Evolutionary conservation across 495 filamentous ascomycete species (phyloP).

Genomic region (Penicillium pancosmium): DNA sequence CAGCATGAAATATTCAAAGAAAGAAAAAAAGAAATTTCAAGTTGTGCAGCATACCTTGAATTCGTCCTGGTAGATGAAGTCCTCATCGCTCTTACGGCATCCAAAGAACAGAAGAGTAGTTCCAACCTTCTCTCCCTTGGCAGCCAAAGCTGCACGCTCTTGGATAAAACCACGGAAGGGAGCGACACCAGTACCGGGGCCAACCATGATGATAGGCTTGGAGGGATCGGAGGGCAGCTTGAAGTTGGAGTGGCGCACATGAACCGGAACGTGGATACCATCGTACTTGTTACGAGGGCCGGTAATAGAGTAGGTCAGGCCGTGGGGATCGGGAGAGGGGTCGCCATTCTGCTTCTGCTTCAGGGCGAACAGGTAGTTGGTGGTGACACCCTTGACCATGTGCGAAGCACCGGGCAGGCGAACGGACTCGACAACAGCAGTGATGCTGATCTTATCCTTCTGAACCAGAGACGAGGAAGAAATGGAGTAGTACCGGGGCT

Average conservation of each 20-base stretch:
- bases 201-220: constrained; percentile 93
- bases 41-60: constrained; percentile 73
- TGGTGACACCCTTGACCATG: constrained; percentile 90
- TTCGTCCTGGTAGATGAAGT: constrained; percentile 90
- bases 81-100: constrained; percentile 80
- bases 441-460: constrained; percentile 91
- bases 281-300: constrained; percentile 97
- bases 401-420: constrained; percentile 76
- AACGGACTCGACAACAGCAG: constrained; percentile 88
- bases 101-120: constrained; percentile 93
- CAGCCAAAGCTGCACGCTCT: constrained; percentile 81
- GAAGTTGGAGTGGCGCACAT: constrained; percentile 98
- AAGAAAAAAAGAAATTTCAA: neutral
- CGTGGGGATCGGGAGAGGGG: constrained; percentile 79
- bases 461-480: constrained; percentile 95
- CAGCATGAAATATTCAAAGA: neutral
- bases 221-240: constrained; percentile 95
- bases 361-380: constrained; percentile 94
- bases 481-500: constrained; percentile 99
- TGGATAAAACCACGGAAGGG: constrained; percentile 96
- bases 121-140: constrained; percentile 82
- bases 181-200: constrained; percentile 94
- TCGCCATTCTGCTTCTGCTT: constrained; percentile 98
- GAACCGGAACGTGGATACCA: constrained; percentile 92
- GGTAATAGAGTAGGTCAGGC: constrained; percentile 83